phyloP scores from a whole-genome alignment of 805 yeast species.

The Jamesozyma piceae region DNA sequence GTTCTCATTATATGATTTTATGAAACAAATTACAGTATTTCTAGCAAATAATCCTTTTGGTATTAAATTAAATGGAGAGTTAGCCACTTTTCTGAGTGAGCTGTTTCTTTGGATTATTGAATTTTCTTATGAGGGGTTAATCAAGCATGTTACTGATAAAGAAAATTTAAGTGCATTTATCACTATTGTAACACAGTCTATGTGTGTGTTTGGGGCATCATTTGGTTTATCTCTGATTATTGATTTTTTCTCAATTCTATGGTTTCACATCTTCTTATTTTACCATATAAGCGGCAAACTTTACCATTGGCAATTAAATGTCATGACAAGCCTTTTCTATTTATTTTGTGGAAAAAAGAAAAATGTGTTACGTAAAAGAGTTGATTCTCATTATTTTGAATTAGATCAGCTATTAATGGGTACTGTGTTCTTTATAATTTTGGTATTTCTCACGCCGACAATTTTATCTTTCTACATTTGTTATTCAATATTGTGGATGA shows the following conservation, averaged over 20 bases:
- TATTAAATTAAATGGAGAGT: conserved; percentile 77
- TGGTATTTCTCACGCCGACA: conserved; percentile 76
- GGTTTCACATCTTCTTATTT: conserved; percentile 68
- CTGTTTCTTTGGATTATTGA: conserved; percentile 76
- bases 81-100: conserved; percentile 80
- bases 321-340: conserved; percentile 65
- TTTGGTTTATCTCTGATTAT: conserved; percentile 55
- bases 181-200: conserved; percentile 30
- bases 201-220: conserved; percentile 54
- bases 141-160: conserved; percentile 16
- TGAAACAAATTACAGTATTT: conserved; percentile 51
- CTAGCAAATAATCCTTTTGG: conserved; percentile 90
- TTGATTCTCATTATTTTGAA: conserved; percentile 77
- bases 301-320: conserved; percentile 63
- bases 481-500: conserved; percentile 53
- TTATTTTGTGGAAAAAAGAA: conserved; percentile 84
- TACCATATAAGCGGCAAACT: conserved; percentile 72
- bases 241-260: conserved; percentile 54
- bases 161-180: conserved; percentile 26
- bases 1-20: conserved; percentile 31
- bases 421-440: conserved; percentile 73
- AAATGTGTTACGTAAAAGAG: conserved; percentile 73
- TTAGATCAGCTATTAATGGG: conserved; percentile 83
- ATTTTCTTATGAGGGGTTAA: conserved; percentile 41
- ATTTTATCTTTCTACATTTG: conserved; percentile 72